phyloP scores from a whole-genome alignment of 495 filamentous ascomycete genomes.

The Beverwykella pulmonaria region DNA sequence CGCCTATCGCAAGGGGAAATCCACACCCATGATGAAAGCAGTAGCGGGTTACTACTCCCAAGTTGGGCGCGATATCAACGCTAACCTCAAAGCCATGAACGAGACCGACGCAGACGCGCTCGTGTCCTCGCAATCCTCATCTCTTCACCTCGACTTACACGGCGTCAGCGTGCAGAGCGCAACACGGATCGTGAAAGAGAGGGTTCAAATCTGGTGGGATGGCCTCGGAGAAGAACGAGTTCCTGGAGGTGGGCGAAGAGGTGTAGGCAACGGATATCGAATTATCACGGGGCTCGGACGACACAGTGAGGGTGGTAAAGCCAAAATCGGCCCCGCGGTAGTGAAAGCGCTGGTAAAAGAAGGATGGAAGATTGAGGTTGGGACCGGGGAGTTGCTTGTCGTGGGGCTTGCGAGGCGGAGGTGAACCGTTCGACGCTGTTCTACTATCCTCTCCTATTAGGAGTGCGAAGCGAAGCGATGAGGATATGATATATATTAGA shows the following conservation, averaged over 20 bases:
- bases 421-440: not conserved
- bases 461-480: not conserved
- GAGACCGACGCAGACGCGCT: slow-evolving; percentile 61
- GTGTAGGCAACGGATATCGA: slow-evolving; percentile 54
- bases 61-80: slow-evolving; percentile 57
- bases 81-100: slow-evolving; percentile 50
- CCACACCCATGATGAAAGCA: slow-evolving; percentile 66
- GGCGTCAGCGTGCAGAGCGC: slow-evolving; percentile 80
- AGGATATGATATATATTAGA: not conserved
- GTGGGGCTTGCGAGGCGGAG: slow-evolving; percentile 51
- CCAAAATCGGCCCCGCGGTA: slow-evolving; percentile 78
- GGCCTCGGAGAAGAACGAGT: slow-evolving; percentile 62
- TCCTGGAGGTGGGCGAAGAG: slow-evolving; percentile 48
- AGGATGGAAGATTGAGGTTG: slow-evolving; percentile 79
- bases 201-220: slow-evolving; percentile 79
- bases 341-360: slow-evolving; percentile 71
- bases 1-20: slow-evolving; percentile 65
- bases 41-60: slow-evolving; percentile 68
- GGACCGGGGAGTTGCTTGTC: slow-evolving; percentile 66
- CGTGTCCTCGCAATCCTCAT: slow-evolving; percentile 63
- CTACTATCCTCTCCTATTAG: too few species aligned
- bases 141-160: slow-evolving; percentile 72
- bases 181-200: slow-evolving; percentile 68
- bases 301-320: slow-evolving; percentile 76
- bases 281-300: slow-evolving; percentile 80